A percentile compares a stretch with the other conserved stretches of the same genome.
phyloP scores from a whole-genome alignment of 192 early-diverging fungal species.

The Coemansia sp. region DNA sequence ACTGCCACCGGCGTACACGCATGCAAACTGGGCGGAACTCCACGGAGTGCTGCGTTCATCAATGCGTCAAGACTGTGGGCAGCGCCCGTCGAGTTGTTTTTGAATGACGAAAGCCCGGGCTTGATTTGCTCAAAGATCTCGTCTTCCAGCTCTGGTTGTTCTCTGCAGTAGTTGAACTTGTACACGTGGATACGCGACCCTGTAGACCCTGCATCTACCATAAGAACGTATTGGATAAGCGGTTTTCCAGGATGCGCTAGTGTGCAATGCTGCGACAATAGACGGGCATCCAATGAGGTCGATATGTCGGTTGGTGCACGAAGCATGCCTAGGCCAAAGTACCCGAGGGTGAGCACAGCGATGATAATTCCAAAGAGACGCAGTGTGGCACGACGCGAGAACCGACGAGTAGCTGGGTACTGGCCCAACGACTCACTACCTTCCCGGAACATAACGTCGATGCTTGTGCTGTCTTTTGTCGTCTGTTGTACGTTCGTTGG shows the following conservation, averaged over 20 bases:
- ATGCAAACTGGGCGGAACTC: slow-evolving; percentile 68
- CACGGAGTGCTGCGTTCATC: slow-evolving; percentile 70
- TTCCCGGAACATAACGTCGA: neutral
- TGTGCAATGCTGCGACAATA: slow-evolving; percentile 62
- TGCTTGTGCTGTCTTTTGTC: neutral
- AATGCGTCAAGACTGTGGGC: slow-evolving; percentile 80
- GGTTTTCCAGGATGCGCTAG: slow-evolving; percentile 66
- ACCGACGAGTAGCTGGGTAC: slow-evolving; percentile 30
- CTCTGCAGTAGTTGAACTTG: slow-evolving; percentile 92
- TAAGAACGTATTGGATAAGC: slow-evolving; percentile 85
- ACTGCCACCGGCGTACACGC: slow-evolving; percentile 88
- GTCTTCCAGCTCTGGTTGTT: slow-evolving; percentile 77
- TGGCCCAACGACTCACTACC: slow-evolving; percentile 31
- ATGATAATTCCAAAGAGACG: slow-evolving; percentile 23
- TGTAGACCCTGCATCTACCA: slow-evolving; percentile 96
- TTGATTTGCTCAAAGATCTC: slow-evolving; percentile 85
- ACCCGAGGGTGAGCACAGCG: slow-evolving; percentile 15
- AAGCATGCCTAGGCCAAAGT: slow-evolving; percentile 20
- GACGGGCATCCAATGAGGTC: slow-evolving; percentile 20
- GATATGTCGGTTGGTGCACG: neutral
- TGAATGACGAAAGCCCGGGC: slow-evolving; percentile 81
- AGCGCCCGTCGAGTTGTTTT: slow-evolving; percentile 69
- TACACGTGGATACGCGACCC: slow-evolving; percentile 98
- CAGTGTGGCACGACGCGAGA: slow-evolving; percentile 15
- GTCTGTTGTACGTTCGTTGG: neutral